These are phyloP conservation scores for Multifurca ochricompacta DNA, from an alignment of 768 basidiomycete genomes.

Conservation along the genomic window DNA sequence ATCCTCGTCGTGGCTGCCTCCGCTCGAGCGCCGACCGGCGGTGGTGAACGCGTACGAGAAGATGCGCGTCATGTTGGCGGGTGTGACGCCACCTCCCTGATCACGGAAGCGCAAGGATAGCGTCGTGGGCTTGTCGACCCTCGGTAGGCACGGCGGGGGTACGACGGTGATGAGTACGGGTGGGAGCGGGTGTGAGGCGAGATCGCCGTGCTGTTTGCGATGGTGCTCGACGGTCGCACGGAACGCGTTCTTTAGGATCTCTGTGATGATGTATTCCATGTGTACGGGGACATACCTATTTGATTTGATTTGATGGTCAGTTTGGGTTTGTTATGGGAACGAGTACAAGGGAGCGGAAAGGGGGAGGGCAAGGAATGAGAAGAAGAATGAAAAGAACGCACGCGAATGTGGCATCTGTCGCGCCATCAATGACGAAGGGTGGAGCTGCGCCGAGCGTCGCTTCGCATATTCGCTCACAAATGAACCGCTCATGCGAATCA, in stretches of 20 bases:
- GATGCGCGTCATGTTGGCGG: conserved; percentile 64
- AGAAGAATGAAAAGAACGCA: conserved; percentile 35
- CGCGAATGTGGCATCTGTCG: conserved; percentile 67
- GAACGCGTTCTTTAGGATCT: conserved; percentile 86
- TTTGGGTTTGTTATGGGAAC: not conserved
- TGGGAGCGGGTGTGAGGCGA: conserved; percentile 36
- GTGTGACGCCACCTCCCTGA: conserved; percentile 78
- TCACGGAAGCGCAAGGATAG: conserved; percentile 78
- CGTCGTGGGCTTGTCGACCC: conserved; percentile 33
- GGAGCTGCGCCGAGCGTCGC: conserved; percentile 74
- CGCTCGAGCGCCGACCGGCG: conserved; percentile 41
- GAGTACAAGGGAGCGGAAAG: not conserved
- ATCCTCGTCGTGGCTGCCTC: conserved; percentile 27
- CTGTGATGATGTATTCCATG: conserved; percentile 85
- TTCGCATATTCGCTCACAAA: conserved; percentile 80
- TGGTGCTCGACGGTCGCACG: conserved; percentile 82
- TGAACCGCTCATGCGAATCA: conserved; percentile 75
- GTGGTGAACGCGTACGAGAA: conserved; percentile 93
- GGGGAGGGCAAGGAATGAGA: not conserved
- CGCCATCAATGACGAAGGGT: conserved; percentile 60
- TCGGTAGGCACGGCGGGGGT: conserved; percentile 32
- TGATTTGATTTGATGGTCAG: not conserved
- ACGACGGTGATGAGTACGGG: conserved; percentile 69
- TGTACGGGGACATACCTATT: conserved; percentile 81
- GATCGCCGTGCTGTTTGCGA: conserved; percentile 33